Evolutionary conservation across 352 stramenopile species (phyloP), one percentile per base, ranked within the genome.

Genomic region (Albugo laibachii): DNA sequence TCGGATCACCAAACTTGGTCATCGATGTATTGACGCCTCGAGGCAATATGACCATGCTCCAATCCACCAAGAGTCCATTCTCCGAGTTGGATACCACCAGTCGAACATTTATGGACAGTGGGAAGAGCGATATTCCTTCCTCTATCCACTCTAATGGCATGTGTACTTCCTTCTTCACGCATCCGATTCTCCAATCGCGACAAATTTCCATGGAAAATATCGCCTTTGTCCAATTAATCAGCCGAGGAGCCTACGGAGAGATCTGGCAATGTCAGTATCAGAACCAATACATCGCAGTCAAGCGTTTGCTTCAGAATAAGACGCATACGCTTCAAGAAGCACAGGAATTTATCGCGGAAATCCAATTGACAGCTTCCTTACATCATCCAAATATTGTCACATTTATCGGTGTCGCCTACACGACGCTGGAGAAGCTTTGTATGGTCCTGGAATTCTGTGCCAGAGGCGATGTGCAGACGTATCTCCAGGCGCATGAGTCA

Each of bases 161-260:
- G 24, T 31, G 24, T 8, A 31, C 24, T 31, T 31, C 24, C 8
- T 31, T 81, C 8, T 48, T 63, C 1, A 66, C 51, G 0, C 66
- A 81, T 40, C 48, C 54, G 13, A 54, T 62, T 20, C 36, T 81
- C 19, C 36, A 50, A 2, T 49, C 48, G 0, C 64, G 66, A 14
- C 57, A 61, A 0, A 57, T 81, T n/a, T 37, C 53, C 1, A 61
- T 63, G 51, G 64, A 69, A 18, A 57, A 67, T 11, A 57, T 81
- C 35, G 43, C 54, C 12, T 63, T 77, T 15, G 49, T 67, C 21
- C 46, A 49, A 19, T 44, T 66, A 34, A 43, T 82, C 0, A 61
- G 61, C 0, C 57, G 58, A 19, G 69, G 66, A 3, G 66, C 69
- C 8, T 77, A 64, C 38, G 69, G 69, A 2, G 69, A 82, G 34